phyloP scores from a whole-genome alignment of 2,329 filamentous ascomycete genomes.

The Chaetomiaceae sp. region DNA sequence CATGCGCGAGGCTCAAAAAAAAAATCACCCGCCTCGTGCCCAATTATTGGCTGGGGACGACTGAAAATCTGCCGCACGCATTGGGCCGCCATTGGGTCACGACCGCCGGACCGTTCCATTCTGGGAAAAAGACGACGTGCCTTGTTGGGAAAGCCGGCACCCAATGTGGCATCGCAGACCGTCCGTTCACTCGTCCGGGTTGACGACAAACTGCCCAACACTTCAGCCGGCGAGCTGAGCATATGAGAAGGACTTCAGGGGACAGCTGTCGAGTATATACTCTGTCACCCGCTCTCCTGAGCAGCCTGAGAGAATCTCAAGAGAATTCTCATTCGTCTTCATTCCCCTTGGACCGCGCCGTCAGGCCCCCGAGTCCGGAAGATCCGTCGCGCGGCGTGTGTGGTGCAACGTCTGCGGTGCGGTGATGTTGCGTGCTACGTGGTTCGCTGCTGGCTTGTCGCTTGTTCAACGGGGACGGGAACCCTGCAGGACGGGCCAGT shows the following conservation, averaged over 20 bases:
- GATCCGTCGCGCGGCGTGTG: neutral
- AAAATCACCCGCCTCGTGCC: conserved; percentile 13
- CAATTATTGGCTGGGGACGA: conserved; percentile 11
- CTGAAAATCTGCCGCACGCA: conserved; percentile 7
- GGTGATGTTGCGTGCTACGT: conserved; percentile 30
- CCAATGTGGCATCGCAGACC: conserved; percentile 7
- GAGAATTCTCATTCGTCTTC: no score
- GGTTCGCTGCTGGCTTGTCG: conserved; percentile 33
- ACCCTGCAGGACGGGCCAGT: conserved; percentile 19
- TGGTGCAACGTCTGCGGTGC: conserved; percentile 15
- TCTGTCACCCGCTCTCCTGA: no score
- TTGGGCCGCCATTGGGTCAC: conserved; percentile 20
- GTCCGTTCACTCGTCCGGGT: neutral
- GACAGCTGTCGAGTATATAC: no score
- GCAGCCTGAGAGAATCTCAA: no score
- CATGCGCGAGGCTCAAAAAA: neutral
- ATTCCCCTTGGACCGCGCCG: no score
- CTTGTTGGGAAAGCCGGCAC: conserved; percentile 11
- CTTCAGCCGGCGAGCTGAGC: no score
- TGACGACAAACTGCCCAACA: no score
- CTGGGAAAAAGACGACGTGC: conserved; percentile 2
- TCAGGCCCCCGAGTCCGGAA: no score
- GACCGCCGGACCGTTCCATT: conserved; percentile 3
- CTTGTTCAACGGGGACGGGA: conserved; percentile 23
- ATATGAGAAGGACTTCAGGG: no score